A percentile compares a stretch with the other conserved stretches of the same genome.
phyloP scores from a whole-genome alignment of 2,329 filamentous ascomycete species.

The Nannizzia gypsea region DNA sequence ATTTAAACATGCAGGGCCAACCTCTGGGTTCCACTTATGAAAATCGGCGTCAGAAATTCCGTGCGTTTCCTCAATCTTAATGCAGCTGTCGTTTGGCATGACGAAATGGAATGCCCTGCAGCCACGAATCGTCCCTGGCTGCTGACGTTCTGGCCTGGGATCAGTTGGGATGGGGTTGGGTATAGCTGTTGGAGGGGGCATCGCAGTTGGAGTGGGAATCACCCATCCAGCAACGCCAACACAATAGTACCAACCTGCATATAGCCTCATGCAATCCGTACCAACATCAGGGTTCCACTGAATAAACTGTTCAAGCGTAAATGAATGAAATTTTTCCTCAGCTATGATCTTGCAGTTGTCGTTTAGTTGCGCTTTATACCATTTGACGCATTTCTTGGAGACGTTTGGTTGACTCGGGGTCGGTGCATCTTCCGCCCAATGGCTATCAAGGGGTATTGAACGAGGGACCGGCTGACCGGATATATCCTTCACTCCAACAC shows the following conservation, averaged over 20 bases:
- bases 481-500: background rate
- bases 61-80: background rate
- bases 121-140: conserved; percentile 3
- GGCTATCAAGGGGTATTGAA: background rate
- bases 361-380: background rate
- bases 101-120: conserved; percentile 6
- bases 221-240: background rate
- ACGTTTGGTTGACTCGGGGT: background rate
- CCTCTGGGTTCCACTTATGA: background rate
- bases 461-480: background rate
- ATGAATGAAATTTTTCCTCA: background rate
- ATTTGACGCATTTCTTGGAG: background rate
- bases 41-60: conserved; percentile 4
- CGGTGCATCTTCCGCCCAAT: background rate
- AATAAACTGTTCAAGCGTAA: background rate
- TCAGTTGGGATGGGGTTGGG: background rate
- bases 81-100: background rate
- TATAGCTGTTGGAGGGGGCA: background rate
- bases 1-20: background rate
- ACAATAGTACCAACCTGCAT: conserved; percentile 5
- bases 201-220: background rate
- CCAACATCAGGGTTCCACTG: conserved; percentile 5
- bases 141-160: background rate
- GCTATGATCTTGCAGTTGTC: conserved; percentile 4
- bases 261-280: background rate